Base-by-base conservation (phyloP, 306 rosid species). In the Cucumis melo region DNA sequence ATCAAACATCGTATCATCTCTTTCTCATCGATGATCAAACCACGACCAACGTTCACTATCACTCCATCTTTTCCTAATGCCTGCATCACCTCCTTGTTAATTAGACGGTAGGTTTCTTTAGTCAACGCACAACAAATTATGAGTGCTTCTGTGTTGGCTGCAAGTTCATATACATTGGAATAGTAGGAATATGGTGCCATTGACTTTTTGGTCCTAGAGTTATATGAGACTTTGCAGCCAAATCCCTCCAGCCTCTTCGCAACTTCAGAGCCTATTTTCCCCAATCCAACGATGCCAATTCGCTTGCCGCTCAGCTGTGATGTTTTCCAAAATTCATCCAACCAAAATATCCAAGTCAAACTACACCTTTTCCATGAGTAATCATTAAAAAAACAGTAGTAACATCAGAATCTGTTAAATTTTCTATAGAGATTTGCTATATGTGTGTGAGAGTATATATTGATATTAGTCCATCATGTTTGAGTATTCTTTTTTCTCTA, bases 271-370 rank as follows among this genome's bases (percentile, higher is more conserved):
- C 91, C 93, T 24, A 89, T 83, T 55, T 68, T 86, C 56, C 89
- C 92, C 55, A 90, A 56, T 2, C 90, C 94, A 73, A 87, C 83
- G 2, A 90, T 82, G 23, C 88, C 88, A 23, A 87, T 84, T 64
- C 74, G 78, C 81, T 85, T 88, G 51, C 86, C 82, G 32, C 84
- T 65, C 23, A 86, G 3, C 90, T 87, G 54, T 6, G 80, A 73
- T 24, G 56, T 34, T 70, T 70, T 29, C 6, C 60, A 16, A 27
- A 51, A 51, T 51, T 51, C 20, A 51, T 51, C 56, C 56, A 51
- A 51, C 8, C n/a, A 51, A 51, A 62, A 61, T 41, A 61, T 61
- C 17, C 42, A 62, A 32, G 32, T 29, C 17, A 14, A 62, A 62
- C 21, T 15, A 27, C 36, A 11, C 36, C 65, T 59, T 20, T 59